These are phyloP conservation scores for Myxozyma sirexii DNA, from an alignment of 805 yeast species.

Conservation along the genomic window DNA sequence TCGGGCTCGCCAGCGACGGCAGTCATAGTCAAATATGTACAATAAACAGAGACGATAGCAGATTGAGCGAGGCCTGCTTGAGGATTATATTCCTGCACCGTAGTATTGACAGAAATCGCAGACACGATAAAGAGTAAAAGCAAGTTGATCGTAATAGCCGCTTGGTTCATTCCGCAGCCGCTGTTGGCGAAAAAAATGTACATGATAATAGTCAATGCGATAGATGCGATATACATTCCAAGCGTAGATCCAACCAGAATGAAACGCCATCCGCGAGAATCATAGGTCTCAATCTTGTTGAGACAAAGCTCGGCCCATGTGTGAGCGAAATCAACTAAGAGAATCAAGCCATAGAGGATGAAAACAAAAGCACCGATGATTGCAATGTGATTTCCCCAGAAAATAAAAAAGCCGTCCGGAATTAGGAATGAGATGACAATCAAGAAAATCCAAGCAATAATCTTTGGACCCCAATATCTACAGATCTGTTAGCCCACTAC, in stretches of 20 bases:
- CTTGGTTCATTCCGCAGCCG: constrained; percentile 86
- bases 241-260: constrained; percentile 84
- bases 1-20: constrained; percentile 98
- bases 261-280: constrained; percentile 73
- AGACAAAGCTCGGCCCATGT: constrained; percentile 98
- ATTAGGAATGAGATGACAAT: constrained; percentile 68
- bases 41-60: constrained; percentile 91
- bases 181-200: constrained; percentile 76
- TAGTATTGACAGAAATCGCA: constrained; percentile 72
- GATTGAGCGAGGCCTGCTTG: constrained; percentile 96
- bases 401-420: constrained; percentile 83
- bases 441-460: constrained; percentile 59
- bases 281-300: constrained; percentile 83
- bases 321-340: constrained; percentile 95
- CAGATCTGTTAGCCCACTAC: neutral
- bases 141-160: constrained; percentile 79
- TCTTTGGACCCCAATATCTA: constrained; percentile 75
- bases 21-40: constrained; percentile 85
- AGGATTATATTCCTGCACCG: constrained; percentile 88
- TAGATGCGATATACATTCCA: constrained; percentile 74
- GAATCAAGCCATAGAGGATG: constrained; percentile 83
- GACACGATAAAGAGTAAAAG: constrained; percentile 67
- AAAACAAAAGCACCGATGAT: constrained; percentile 82
- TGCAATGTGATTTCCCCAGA: constrained; percentile 90
- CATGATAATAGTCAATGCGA: constrained; percentile 76